Evolutionary conservation across 805 yeast genomes (phyloP).

Genomic region (Alloascoidea hylecoeti): DNA sequence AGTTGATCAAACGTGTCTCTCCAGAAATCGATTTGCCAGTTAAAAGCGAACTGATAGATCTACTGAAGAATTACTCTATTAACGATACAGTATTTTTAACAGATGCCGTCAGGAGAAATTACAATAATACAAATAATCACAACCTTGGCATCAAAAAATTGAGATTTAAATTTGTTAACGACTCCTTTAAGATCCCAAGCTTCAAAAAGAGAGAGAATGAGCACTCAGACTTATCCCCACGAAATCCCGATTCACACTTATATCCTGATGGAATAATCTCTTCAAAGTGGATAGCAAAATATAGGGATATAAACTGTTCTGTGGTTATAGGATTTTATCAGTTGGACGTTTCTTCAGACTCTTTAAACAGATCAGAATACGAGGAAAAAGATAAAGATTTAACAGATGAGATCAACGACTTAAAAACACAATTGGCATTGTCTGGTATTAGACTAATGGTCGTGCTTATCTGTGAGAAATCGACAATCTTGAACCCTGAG

Average conservation of each 20-base stretch:
- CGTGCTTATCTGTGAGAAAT: conserved; percentile 19
- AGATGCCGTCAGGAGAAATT: conserved; percentile 16
- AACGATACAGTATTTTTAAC: conserved; percentile 6
- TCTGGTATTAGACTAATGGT: conserved; percentile 20
- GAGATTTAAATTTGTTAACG: conserved; percentile 10
- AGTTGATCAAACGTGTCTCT: conserved; percentile 4
- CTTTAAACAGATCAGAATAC: conserved; percentile 9
- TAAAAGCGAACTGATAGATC: conserved; percentile 6
- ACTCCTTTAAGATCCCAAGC: conserved; percentile 12
- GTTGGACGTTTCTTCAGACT: conserved; percentile 18
- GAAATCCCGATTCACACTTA: conserved; percentile 22
- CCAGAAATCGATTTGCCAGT: conserved; percentile 2
- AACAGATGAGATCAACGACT: conserved; percentile 20
- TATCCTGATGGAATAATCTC: conserved; percentile 28
- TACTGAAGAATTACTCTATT: not conserved
- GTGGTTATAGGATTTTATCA: conserved; percentile 30
- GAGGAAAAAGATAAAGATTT: conserved; percentile 18
- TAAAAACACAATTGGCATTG: conserved; percentile 17
- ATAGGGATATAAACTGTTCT: conserved; percentile 30
- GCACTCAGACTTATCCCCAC: conserved; percentile 23
- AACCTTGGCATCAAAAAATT: conserved; percentile 5
- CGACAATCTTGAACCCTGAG: conserved; percentile 17
- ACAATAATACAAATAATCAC: conserved; percentile 14
- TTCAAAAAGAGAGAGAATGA: conserved; percentile 1
- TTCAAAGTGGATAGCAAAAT: conserved; percentile 38